Conservation (phyloP, 352 stramenopile species). For the Pythium diclinum region DNA sequence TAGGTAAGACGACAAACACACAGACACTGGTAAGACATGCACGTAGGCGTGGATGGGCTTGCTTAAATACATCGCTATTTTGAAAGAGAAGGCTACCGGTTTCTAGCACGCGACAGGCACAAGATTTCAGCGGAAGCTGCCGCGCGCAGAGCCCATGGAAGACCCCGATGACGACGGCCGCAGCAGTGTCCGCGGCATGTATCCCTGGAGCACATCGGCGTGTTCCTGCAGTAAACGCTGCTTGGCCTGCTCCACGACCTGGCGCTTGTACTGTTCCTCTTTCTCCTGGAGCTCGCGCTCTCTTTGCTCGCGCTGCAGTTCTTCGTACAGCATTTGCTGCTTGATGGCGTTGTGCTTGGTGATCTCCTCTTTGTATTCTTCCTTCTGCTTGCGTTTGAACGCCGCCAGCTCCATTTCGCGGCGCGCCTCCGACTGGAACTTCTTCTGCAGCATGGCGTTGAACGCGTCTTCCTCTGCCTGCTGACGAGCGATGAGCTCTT, state of each 20-base stretch:
- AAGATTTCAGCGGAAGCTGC: slow-evolving; percentile 10
- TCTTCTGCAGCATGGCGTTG: slow-evolving; percentile 58
- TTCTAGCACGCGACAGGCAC: neutral
- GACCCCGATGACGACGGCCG: slow-evolving; percentile 29
- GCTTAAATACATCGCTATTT: slow-evolving; percentile 23
- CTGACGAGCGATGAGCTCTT: slow-evolving; percentile 53
- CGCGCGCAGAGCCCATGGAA: neutral
- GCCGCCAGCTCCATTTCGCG: slow-evolving; percentile 63
- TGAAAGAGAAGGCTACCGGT: neutral
- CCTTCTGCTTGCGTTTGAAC: slow-evolving; percentile 56
- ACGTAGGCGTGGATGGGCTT: neutral
- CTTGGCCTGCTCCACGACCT: slow-evolving; percentile 85
- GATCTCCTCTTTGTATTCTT: slow-evolving; percentile 68
- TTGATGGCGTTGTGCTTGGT: slow-evolving; percentile 54
- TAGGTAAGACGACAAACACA: neutral
- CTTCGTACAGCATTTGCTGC: slow-evolving; percentile 69
- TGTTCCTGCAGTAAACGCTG: slow-evolving; percentile 83
- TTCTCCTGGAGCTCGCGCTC: slow-evolving; percentile 60
- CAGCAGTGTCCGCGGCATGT: slow-evolving; percentile 44
- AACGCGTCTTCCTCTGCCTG: slow-evolving; percentile 65
- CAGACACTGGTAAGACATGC: slow-evolving; percentile 1
- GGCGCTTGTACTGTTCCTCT: slow-evolving; percentile 77
- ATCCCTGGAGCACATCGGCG: slow-evolving; percentile 76
- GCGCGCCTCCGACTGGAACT: slow-evolving; percentile 61
- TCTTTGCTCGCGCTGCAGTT: slow-evolving; percentile 72